Evolutionary conservation across 1,284 basidiomycete genomes (phyloP).

Genomic region (Amylostereum chailletii): DNA sequence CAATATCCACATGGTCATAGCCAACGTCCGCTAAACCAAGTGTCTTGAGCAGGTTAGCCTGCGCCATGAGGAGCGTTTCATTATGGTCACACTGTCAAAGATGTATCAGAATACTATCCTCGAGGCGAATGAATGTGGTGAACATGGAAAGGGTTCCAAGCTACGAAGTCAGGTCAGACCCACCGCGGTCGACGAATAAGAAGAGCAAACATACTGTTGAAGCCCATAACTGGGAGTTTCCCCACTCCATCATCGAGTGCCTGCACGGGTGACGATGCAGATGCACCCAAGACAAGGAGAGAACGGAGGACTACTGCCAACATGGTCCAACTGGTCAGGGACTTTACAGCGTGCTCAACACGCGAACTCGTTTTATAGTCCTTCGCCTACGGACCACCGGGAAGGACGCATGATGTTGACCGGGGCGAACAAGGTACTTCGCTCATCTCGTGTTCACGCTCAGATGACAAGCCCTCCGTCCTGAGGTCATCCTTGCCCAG

Average conservation of each 20-base stretch:
- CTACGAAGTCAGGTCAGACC: slow-evolving; percentile 18
- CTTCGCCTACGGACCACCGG: too few relatives aligned
- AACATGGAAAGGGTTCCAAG: slow-evolving; percentile 53
- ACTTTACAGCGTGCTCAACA: too few relatives aligned
- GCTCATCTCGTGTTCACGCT: too few relatives aligned
- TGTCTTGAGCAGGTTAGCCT: slow-evolving; percentile 36
- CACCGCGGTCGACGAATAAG: slow-evolving; percentile 1
- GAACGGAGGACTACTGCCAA: too few relatives aligned
- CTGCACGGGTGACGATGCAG: slow-evolving; percentile 7
- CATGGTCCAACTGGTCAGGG: too few relatives aligned
- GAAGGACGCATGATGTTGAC: too few relatives aligned
- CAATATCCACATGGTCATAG: slow-evolving; percentile 44
- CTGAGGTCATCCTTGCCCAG: too few relatives aligned
- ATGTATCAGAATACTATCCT: neutral
- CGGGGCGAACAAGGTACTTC: too few relatives aligned
- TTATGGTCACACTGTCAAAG: slow-evolving; percentile 41
- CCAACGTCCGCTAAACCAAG: slow-evolving; percentile 41
- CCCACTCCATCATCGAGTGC: slow-evolving; percentile 1
- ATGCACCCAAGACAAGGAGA: too few relatives aligned
- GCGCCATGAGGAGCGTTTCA: slow-evolving; percentile 38
- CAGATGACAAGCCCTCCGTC: too few relatives aligned
- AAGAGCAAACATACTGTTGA: slow-evolving; percentile 30
- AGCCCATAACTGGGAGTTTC: slow-evolving; percentile 31
- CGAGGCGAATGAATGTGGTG: slow-evolving; percentile 8
- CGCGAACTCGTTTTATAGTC: too few relatives aligned